phyloP scores from a whole-genome alignment of 805 yeast species.

The Zygoascus tannicola region DNA sequence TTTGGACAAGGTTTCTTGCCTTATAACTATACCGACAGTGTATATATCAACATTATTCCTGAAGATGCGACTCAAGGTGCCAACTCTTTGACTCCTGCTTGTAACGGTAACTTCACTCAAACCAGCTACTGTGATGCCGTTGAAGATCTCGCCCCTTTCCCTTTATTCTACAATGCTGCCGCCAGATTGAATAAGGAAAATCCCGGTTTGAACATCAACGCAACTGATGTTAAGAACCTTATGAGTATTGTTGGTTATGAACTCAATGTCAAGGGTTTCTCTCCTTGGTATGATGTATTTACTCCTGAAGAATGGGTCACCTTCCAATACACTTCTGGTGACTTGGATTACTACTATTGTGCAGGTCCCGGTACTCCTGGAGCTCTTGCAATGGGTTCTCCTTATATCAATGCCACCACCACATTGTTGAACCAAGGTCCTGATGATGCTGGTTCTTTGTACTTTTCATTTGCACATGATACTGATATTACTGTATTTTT shows the following conservation, averaged over 20 bases:
- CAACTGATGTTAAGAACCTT: slow-evolving; percentile 33
- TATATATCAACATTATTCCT: slow-evolving; percentile 35
- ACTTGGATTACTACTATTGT: slow-evolving; percentile 35
- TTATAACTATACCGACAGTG: slow-evolving; percentile 30
- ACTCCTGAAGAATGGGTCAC: slow-evolving; percentile 40
- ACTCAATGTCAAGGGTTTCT: slow-evolving; percentile 38
- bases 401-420: slow-evolving; percentile 40
- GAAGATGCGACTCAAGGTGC: slow-evolving; percentile 45
- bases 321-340: slow-evolving; percentile 35
- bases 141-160: slow-evolving; percentile 11
- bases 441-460: slow-evolving; percentile 29
- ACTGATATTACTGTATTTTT: slow-evolving; percentile 44
- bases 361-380: slow-evolving; percentile 41
- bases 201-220: slow-evolving; percentile 34
- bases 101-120: slow-evolving; percentile 33
- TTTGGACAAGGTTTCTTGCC: slow-evolving; percentile 55
- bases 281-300: slow-evolving; percentile 37
- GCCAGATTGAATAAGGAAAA: slow-evolving; percentile 24
- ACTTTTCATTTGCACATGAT: slow-evolving; percentile 46
- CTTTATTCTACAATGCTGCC: slow-evolving; percentile 21
- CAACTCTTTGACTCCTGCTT: slow-evolving; percentile 48
- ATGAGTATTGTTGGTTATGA: slow-evolving; percentile 44
- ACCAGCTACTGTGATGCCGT: slow-evolving; percentile 4
- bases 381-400: slow-evolving; percentile 36
- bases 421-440: slow-evolving; percentile 34